Evolutionary conservation across 2,329 filamentous ascomycete species (phyloP), one percentile per base, ranked within the genome.

Genomic region (Talaromyces sp.): DNA sequence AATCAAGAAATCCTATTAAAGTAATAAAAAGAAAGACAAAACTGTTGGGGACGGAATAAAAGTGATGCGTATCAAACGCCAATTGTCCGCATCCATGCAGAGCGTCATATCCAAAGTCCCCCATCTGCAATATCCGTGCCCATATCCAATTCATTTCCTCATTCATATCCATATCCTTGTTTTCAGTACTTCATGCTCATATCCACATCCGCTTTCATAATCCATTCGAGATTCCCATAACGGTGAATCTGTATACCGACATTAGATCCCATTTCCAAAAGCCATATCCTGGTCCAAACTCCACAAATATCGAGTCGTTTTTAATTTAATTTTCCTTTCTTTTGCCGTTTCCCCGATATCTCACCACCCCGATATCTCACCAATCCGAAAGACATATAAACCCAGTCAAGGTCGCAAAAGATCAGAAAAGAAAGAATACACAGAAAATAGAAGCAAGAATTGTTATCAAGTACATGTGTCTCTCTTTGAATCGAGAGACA

Each of bases 61-160:
- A 19, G 31, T 61, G 59, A 61, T 62, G 60, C 45, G 35, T 62
- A 62, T 62, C 60, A 62, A 61, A 50, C 33, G 33, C 45, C 58
- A 50, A 9, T 37, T 56, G 22, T 31, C 47, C 33, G 60, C 60
- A 50, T 43, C 3, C 22, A 54, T 62, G 45, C 45, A 37, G 37
- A 61, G 11, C 35, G 33, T 41, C 14, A 37, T 50, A 37, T 50
- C 52, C 59, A 19, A 39, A 58, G 1, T 10, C 14, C 47, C 47
- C 50, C 50, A 56, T 56, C 52, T 35, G 9, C 33, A 14, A 31
- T 41, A 27, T 52, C 54, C 52, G 37, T 31, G 31, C 56, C 27
- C 50, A 58, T 63, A 31, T 43, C 50, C 47, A 24, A 31, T 33
- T 47, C 16, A 31, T 49, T 24, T 58, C 14, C 16, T 47, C 50